These are phyloP conservation scores for Epichloe brachyelytri DNA, from an alignment of 2,329 filamentous ascomycete genomes.

Conservation along the genomic window DNA sequence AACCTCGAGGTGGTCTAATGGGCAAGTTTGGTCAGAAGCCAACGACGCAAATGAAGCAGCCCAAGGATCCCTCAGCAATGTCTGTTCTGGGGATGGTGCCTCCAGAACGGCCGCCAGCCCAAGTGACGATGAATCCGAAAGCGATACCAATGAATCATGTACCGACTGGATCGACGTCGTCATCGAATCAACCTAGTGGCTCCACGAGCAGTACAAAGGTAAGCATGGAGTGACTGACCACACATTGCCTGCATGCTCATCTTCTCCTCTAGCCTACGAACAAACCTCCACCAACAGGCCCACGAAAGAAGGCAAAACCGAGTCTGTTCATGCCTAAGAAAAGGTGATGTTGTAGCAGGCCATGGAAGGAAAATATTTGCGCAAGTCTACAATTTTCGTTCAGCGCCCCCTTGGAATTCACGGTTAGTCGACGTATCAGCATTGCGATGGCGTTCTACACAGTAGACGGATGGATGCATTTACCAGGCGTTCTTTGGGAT, in stretches of 20 bases:
- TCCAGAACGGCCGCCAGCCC: constrained; percentile 28
- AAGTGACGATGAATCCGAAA: constrained; percentile 5
- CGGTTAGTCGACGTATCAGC: neutral
- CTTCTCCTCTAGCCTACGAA: neutral
- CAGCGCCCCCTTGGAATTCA: too few relatives aligned
- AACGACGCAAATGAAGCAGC: constrained; percentile 15
- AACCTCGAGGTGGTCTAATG: constrained; percentile 19
- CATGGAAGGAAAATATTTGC: neutral
- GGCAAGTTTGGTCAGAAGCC: constrained; percentile 24
- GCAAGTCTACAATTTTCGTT: neutral
- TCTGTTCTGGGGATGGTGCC: constrained; percentile 35
- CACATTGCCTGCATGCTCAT: neutral
- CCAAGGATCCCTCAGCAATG: constrained; percentile 40
- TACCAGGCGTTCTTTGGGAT: neutral
- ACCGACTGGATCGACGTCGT: constrained; percentile 12
- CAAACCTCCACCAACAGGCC: constrained; percentile 3
- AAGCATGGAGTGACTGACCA: neutral
- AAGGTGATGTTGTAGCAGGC: constrained; percentile 4
- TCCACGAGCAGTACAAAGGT: constrained; percentile 12
- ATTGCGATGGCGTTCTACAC: constrained; percentile 5
- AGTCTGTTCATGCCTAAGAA: constrained; percentile 13
- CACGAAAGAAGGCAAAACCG: constrained; percentile 10
- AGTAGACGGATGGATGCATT: neutral
- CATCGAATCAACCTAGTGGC: constrained; percentile 8
- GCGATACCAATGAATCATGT: constrained; percentile 7